Conservation (phyloP, 2,329 filamentous ascomycete species). For the Ascochyta fabae region DNA sequence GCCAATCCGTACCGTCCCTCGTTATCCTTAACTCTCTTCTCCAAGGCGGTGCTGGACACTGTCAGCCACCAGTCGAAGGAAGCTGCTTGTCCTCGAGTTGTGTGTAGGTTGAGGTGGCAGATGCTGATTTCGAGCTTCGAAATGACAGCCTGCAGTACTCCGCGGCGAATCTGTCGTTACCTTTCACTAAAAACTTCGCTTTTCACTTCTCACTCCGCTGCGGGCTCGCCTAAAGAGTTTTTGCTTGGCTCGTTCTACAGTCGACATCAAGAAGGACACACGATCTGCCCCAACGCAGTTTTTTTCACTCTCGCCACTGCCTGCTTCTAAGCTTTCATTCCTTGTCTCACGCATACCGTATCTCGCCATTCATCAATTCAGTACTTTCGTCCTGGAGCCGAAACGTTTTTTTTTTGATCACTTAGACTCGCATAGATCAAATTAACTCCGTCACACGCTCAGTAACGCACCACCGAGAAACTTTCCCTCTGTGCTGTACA, state of each 20-base stretch:
- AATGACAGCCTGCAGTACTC: background rate
- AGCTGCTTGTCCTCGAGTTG: background rate
- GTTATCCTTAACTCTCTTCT: background rate
- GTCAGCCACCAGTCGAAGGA: background rate
- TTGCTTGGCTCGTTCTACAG: background rate
- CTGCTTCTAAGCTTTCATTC: background rate
- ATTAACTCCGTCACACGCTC: background rate
- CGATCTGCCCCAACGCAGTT: background rate
- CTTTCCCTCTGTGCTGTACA: background rate
- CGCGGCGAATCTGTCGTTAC: no score
- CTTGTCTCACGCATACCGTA: background rate
- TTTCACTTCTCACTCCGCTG: background rate
- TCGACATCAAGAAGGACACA: background rate
- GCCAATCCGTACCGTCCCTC: background rate
- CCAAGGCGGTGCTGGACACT: background rate
- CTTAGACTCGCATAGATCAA: background rate
- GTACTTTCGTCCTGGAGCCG: background rate
- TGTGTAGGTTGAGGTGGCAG: background rate
- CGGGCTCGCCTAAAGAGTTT: background rate
- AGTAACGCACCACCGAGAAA: background rate
- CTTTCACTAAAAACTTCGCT: background rate
- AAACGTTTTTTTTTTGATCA: background rate
- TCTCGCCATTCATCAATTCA: background rate
- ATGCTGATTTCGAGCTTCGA: background rate
- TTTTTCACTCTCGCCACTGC: background rate